Base-by-base conservation (phyloP, 805 yeast species). In the Metschnikowia drakensbergensis region DNA sequence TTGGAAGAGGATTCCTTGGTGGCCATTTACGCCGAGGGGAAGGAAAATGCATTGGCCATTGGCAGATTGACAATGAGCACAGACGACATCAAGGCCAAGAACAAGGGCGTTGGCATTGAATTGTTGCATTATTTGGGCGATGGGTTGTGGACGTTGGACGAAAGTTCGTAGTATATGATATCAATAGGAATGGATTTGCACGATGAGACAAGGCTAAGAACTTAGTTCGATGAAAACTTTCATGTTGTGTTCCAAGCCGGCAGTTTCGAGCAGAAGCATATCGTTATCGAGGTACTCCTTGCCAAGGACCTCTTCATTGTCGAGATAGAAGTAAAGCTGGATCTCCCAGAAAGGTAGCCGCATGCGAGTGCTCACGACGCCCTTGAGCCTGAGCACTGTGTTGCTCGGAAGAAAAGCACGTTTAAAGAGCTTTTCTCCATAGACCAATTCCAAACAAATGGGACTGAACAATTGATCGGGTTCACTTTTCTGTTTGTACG, bases 81-180 rank as follows among this genome's bases (percentile, higher is more conserved):
- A 1, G 92, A 87, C 58, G 97, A 91, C 42, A 90, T 91, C 61
- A 87, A 86, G 66, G 69, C 79, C 22, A 75, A 80, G 37, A 91
- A 91, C 65, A 91, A 91, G 67, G 96, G 95, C 38, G 83, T 87
- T 52, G 97, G 97, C 61, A 81, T 92, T 48, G 96, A 90, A 61
- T 71, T 90, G 61, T 69, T 86, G 51, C 91, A 87, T 59, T 83
- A 86, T 63, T 71, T 91, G 57, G 96, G 96, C 40, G 98, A 91
- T 68, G 96, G 96, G 4, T 73, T 91, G 58, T 87, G 94, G 94
- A 72, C 74, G 53, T 79, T 83, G 58, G 67, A 71, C 37, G 75
- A 77, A 42, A 51, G 57, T 43, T 37, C 50, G 13, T 54, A 48
- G 46, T 28, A 17, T 17, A 17, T 17, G 17, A 17, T 17, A 33